phyloP scores from a whole-genome alignment of 495 filamentous ascomycete genomes.

The Aspergillus carlsbadensis region DNA sequence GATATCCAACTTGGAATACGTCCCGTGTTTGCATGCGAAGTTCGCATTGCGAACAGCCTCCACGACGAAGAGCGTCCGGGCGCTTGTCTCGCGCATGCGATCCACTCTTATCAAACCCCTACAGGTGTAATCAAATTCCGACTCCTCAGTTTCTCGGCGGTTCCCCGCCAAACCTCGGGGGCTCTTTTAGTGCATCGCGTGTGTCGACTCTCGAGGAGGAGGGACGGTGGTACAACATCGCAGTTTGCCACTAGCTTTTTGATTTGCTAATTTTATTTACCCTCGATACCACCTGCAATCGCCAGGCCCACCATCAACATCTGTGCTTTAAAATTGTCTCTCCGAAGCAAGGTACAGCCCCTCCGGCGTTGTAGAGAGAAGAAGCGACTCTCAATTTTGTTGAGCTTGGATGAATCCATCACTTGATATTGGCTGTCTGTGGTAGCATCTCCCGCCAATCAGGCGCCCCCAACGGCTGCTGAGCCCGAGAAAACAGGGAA shows the following conservation, averaged over 20 bases:
- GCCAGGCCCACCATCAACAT: not conserved
- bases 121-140: not conserved
- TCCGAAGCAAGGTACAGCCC: not conserved
- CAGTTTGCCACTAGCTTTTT: constrained; percentile 6
- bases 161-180: not conserved
- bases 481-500: constrained; percentile 1
- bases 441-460: not conserved
- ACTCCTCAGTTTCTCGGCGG: not conserved
- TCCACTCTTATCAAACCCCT: constrained; percentile 12
- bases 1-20: not conserved
- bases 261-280: constrained; percentile 1
- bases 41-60: no score
- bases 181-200: not conserved
- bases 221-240: constrained; percentile 7
- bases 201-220: no score
- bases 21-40: constrained; percentile 2
- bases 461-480: not conserved
- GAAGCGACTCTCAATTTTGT: not conserved
- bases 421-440: not conserved
- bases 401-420: not conserved
- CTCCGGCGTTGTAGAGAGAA: not conserved
- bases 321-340: not conserved
- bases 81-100: constrained; percentile 18
- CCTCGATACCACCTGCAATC: not conserved
- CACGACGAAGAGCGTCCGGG: not conserved